A percentile compares a stretch with the other conserved stretches of the same genome.
Evolutionary conservation across 2,329 filamentous ascomycete genomes (phyloP).

Genomic region (Colletotrichum sp.): DNA sequence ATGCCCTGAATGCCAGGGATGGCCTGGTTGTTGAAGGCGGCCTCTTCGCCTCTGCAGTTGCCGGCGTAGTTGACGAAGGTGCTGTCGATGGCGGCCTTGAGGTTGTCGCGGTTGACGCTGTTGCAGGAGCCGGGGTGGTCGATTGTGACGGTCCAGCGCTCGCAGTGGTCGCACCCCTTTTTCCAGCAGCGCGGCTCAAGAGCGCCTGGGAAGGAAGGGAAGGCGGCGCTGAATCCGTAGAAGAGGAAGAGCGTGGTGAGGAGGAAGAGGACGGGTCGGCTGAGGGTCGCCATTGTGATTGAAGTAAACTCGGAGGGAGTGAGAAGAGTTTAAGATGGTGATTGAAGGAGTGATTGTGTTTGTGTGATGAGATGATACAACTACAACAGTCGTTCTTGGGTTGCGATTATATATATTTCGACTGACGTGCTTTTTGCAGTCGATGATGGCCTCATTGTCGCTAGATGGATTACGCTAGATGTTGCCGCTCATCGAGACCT

Average conservation of each 20-base stretch:
- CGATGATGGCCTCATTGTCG: not conserved
- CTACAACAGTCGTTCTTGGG: not conserved
- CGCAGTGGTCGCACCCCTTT: not conserved
- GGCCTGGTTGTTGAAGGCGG: not conserved
- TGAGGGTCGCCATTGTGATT: not conserved
- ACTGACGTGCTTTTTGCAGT: not conserved
- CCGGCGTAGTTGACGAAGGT: not conserved
- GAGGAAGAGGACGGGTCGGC: not conserved
- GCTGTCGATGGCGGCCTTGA: conserved; percentile 1
- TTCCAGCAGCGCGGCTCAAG: not conserved
- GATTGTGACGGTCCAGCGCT: not conserved
- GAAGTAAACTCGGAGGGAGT: not conserved
- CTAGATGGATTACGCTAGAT: not conserved
- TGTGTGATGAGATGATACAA: not conserved
- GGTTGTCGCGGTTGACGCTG: not conserved
- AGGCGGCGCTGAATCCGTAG: not conserved
- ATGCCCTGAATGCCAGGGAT: not conserved
- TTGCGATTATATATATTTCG: not conserved
- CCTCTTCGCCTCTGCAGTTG: conserved; percentile 1
- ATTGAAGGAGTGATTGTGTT: not conserved
- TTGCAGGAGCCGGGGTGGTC: not conserved
- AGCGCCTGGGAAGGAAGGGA: not conserved
- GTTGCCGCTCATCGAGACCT: not conserved
- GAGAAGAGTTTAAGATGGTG: not conserved
- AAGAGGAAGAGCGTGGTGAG: not conserved